Base-by-base conservation (phyloP, 768 basidiomycete genomes). In the Aureoboletus auriporus region DNA sequence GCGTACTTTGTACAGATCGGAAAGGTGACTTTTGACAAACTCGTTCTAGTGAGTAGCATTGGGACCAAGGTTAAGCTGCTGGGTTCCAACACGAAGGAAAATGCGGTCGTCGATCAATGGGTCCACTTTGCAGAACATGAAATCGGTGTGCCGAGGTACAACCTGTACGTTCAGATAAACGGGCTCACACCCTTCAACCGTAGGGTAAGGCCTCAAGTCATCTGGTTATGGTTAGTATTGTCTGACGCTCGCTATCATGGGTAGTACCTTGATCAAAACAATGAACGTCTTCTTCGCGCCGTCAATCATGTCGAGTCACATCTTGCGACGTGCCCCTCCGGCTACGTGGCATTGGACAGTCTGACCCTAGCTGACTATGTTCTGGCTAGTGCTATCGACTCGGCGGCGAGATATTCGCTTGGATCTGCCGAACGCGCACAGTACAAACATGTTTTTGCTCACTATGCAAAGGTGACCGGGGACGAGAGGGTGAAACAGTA, bases 361-460 rank as follows among this genome's bases (percentile, higher is more conserved):
- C 20, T 61, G 14, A 54, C 55, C 4, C 55, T 63, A 6, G 57
- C 59, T 2, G 62, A 61, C 35, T 28, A 57, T 16, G 5, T 55
- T 6, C 9, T 64, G 16, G 57, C 49, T 0, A 44, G 46, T 5
- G 16, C 31, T 20, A 27, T 46, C 4, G 28, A 28, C 14, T 16
- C 14, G 8, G 39, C 49, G 0, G 34, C 41, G 9, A 9, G 26
- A 6, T 8, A 20, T 3, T 30, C 54, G 1, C 49, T 58, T 2
- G 57, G 55, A 6, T 39, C 42, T 0, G 44, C 38, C 0, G 53
- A 58, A 14, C 50, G 62, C 14, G 49, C 48, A 4, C 26, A 47
- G 42, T 64, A 53, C 29, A 44, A 52, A 0, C 7, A 14, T 13
- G 7, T 50, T 0, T 59, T 53, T 33, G 42, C 49, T 6, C 53